Evolutionary conservation across 1,284 basidiomycete genomes (phyloP), one percentile per base, ranked within the genome.

Genomic region (Ceratobasidium sp.): DNA sequence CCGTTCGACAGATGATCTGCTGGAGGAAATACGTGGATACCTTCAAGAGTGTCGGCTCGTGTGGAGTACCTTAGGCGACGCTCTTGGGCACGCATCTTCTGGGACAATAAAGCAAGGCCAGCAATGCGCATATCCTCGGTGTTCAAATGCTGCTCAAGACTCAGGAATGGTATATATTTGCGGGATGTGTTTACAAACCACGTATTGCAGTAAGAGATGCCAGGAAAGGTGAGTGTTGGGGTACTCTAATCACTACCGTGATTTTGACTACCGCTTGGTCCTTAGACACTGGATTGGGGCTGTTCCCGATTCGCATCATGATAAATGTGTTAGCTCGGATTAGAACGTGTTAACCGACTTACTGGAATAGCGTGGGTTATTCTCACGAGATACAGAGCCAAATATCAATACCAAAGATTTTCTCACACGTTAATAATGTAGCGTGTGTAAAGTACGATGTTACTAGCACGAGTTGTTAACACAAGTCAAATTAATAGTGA

Each of bases 101-200:
- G 26, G 15, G 26, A 26, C 42, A 9, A n/a, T 26, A 26, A 12
- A 15, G 15, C 23, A 52, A 46, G 44, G 17, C 4, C n/a, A 10
- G 2, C 46, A 13, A 33, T 67, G 65, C 48, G 65, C 65, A 17
- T 50, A 50, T 17, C 26, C 65, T 13, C 28, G 46, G 65, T 67
- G 65, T 52, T 46, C 65, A n/a, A 44, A n/a, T 10, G 28, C 65
- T 26, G 12, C n/a, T 52, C 28, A 38, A 4, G 17, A 4, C 20
- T 26, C 17, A 50, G 12, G 46, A 5, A 4, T 5, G 20, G 61
- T n/a, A 10, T 64, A 44, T 33, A 20, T 26, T 52, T 67, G 65
- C 28, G 46, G 46, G 12, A 7, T 28, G 2, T 67, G 65, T 46
- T 44, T 50, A 15, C 23, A 26, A 17, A 38, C 65, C 17, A 7